A percentile compares a stretch with the other conserved stretches of the same genome.
Evolutionary conservation across 306 rosid genomes (phyloP).

Genomic region (Sechiopsis laciniata): DNA sequence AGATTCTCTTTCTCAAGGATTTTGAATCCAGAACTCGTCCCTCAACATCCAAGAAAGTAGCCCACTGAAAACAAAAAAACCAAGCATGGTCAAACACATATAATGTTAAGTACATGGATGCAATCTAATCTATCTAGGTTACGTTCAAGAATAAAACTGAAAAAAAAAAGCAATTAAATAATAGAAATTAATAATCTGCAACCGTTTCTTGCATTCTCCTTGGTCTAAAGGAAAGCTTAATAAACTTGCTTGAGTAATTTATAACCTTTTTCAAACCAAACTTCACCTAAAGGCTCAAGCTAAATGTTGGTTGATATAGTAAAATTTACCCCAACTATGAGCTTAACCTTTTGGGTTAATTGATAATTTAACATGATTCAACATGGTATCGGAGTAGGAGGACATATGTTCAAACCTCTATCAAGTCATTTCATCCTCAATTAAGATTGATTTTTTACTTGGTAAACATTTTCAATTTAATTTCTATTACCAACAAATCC

Average conservation of each 20-base stretch:
- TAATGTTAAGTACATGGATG: background rate
- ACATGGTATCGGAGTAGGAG: too few relatives aligned
- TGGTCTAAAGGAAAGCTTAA: background rate
- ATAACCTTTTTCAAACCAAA: background rate
- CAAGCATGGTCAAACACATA: background rate
- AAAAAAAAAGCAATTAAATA: background rate
- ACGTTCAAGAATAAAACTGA: background rate
- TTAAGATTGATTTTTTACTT: too few relatives aligned
- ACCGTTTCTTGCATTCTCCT: background rate
- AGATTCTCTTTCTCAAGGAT: conserved; percentile 78
- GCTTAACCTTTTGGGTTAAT: too few relatives aligned
- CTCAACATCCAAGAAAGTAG: conserved; percentile 75
- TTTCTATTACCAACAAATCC: too few relatives aligned
- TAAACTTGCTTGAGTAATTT: background rate
- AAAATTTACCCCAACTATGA: background rate
- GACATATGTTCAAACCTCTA: too few relatives aligned
- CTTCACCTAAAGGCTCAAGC: background rate
- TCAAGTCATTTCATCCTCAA: too few relatives aligned
- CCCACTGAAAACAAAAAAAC: conserved; percentile 51
- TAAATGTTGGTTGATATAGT: background rate
- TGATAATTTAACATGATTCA: too few relatives aligned
- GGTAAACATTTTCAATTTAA: too few relatives aligned
- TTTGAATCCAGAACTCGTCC: conserved; percentile 67
- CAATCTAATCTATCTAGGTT: background rate
- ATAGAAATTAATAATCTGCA: background rate